Conservation (phyloP, 2,329 filamentous ascomycete species). For the Stachybotrys chartarum region DNA sequence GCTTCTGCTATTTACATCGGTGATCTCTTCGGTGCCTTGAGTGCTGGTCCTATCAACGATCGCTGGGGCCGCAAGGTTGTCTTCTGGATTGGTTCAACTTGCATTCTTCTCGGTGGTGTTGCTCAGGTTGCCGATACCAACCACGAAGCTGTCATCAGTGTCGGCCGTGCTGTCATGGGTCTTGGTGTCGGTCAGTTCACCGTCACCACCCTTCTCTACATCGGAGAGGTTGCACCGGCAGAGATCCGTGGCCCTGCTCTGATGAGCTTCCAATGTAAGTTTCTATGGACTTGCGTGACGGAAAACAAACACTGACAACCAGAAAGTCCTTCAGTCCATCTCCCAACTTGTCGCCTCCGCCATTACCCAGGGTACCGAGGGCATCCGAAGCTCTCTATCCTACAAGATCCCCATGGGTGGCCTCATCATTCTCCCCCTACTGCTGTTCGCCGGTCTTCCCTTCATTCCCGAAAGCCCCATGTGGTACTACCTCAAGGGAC, state of each 20-base stretch:
- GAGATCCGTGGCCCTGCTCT: conserved; percentile 18
- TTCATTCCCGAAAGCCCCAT: conserved; percentile 18
- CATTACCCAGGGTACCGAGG: conserved; percentile 18
- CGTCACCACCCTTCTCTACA: conserved; percentile 13
- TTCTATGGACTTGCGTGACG: background rate
- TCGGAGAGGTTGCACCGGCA: conserved; percentile 17
- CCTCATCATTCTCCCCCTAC: conserved; percentile 15
- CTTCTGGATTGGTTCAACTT: conserved; percentile 23
- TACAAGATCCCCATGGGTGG: conserved; percentile 18
- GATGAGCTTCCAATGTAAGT: conserved; percentile 20
- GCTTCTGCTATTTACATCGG: conserved; percentile 31
- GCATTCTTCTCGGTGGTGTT: conserved; percentile 18
- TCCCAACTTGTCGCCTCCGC: conserved; percentile 20
- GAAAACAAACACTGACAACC: background rate
- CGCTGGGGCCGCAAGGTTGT: conserved; percentile 23
- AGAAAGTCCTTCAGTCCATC: conserved; percentile 17
- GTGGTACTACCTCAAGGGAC: conserved; percentile 23
- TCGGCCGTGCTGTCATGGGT: conserved; percentile 12
- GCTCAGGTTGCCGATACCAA: conserved; percentile 10
- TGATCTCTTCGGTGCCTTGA: conserved; percentile 26
- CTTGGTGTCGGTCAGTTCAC: conserved; percentile 15
- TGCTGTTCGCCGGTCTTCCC: conserved; percentile 13
- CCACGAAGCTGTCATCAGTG: conserved; percentile 9
- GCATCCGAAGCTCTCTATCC: conserved; percentile 13
- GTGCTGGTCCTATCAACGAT: conserved; percentile 28